A percentile compares a stretch with the other conserved stretches of the same genome.
Evolutionary conservation across 768 basidiomycete species (phyloP).

Genomic region (Trametes maxima): DNA sequence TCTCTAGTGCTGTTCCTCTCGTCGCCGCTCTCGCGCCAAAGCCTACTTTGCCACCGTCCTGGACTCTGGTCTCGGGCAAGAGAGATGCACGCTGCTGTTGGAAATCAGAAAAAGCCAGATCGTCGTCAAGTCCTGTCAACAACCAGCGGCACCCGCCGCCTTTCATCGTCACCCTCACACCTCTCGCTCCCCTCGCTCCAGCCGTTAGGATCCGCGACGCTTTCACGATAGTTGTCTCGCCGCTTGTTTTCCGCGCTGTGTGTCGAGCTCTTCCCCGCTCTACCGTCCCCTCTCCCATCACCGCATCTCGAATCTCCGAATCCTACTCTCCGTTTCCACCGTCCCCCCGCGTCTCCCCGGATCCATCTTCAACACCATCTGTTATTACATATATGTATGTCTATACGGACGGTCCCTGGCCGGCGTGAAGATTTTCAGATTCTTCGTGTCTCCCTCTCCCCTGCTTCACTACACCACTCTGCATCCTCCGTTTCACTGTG

Average conservation of each 20-base stretch:
- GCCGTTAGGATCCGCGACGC: not conserved
- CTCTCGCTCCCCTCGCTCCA: not conserved
- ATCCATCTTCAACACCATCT: constrained; percentile 22
- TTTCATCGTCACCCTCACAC: not conserved
- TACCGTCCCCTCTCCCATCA: not conserved
- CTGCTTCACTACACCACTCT: constrained; percentile 8
- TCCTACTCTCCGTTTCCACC: not conserved
- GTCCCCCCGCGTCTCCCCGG: not conserved
- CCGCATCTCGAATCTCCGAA: not conserved
- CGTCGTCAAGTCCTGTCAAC: not conserved
- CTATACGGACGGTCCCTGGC: constrained; percentile 17
- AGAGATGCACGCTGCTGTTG: not conserved
- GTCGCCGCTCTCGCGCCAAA: not conserved
- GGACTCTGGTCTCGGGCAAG: not conserved
- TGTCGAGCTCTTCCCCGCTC: not conserved
- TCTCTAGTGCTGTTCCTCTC: not conserved
- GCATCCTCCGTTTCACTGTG: constrained; percentile 13
- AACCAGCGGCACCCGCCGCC: not conserved
- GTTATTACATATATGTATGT: constrained; percentile 22
- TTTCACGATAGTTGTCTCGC: not conserved
- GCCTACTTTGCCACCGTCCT: not conserved
- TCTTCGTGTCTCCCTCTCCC: not conserved
- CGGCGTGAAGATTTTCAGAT: constrained; percentile 12
- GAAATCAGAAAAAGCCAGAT: constrained; percentile 10
- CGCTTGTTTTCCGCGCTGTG: constrained; percentile 3